These are phyloP conservation scores for Ilex paraguariensis DNA, from an alignment of 305 asterid genomes.

Conservation along the genomic window DNA sequence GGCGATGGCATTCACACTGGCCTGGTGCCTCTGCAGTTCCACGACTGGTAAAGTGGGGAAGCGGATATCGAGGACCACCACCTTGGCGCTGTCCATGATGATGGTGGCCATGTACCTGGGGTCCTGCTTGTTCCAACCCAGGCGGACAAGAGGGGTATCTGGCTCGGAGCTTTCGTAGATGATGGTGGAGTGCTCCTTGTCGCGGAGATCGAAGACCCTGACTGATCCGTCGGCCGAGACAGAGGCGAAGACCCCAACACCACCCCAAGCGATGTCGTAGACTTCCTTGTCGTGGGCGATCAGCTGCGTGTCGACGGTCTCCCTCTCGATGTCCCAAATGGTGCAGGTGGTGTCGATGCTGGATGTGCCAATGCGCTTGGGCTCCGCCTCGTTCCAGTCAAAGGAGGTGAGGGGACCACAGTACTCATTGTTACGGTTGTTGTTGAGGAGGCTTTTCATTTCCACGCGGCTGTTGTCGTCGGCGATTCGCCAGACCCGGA, in stretches of 20 bases:
- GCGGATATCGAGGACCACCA: conserved; percentile 83
- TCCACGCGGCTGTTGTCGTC: conserved; percentile 53
- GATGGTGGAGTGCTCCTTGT: conserved; percentile 91
- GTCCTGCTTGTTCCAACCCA: conserved; percentile 94
- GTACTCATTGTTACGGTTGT: conserved; percentile 74
- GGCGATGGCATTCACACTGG: conserved; percentile 82
- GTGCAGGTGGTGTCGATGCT: conserved; percentile 92
- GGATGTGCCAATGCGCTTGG: conserved; percentile 82
- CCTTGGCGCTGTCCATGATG: conserved; percentile 84
- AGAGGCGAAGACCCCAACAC: conserved; percentile 89
- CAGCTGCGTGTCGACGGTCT: conserved; percentile 85
- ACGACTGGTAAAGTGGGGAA: conserved; percentile 85
- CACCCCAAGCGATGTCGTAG: conserved; percentile 95
- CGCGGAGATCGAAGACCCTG: conserved; percentile 88
- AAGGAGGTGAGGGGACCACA: conserved; percentile 83
- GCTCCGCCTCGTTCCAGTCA: conserved; percentile 97
- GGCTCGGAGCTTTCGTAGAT: conserved; percentile 93
- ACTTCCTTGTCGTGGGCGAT: conserved; percentile 98
- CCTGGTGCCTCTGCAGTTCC: conserved; percentile 92
- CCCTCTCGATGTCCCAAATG: conserved; percentile 91
- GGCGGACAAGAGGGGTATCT: conserved; percentile 80
- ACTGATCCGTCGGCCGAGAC: conserved; percentile 93
- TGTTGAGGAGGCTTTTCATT: conserved; percentile 53
- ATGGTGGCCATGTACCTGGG: conserved; percentile 92
- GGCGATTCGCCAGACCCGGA: conserved; percentile 78